Evolutionary conservation across 805 yeast genomes (phyloP), one percentile per base, ranked within the genome.

Genomic region (Yarrowia divulgata): DNA sequence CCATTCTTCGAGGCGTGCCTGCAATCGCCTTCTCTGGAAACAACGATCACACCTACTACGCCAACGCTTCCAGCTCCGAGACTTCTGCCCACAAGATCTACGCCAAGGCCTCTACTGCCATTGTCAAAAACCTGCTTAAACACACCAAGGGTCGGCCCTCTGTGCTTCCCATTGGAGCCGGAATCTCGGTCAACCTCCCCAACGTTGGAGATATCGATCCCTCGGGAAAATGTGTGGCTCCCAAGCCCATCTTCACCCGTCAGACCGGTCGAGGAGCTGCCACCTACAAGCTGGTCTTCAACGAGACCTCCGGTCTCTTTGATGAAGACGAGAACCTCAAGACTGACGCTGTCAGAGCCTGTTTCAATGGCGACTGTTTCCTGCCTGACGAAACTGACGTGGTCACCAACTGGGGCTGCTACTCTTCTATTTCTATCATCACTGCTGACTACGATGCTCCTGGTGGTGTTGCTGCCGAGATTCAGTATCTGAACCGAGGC

Each of bases 361-460:
- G 50, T 13, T 23, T 12, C 32, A 46, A 46, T 16, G 50, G 50
- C 1, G 50, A 46, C 50, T 46, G 50, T 12, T 19, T 23, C 9
- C n/a, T 46, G 14, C 50, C 50, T 13, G 50, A 46, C 4, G 50
- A 46, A 12, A 46, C 50, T 0, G 50, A 46, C 9, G 50, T 46
- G 16, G 50, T 46, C 32, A 6, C 29, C 32, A 46, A 46, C 32
- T 46, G 50, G 50, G 50, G 50, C 32, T 46, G 50, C 50, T 46
- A 46, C 50, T 19, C 50, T 19, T 46, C 50, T 23, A 13, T 46
- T 23, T 46, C 50, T 19, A 32, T 46, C 50, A 13, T 46, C 32
- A 46, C 50, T 46, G 50, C 32, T 19, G 50, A 46, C 50, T 46
- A 46, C 50, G 50, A 46, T 19, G 50, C 50, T 46, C 50, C 50